Percentiles rank a stretch among this genome's conserved stretches.
Evolutionary conservation across 768 basidiomycete species (phyloP).

Genomic region (Obba rivulosa): DNA sequence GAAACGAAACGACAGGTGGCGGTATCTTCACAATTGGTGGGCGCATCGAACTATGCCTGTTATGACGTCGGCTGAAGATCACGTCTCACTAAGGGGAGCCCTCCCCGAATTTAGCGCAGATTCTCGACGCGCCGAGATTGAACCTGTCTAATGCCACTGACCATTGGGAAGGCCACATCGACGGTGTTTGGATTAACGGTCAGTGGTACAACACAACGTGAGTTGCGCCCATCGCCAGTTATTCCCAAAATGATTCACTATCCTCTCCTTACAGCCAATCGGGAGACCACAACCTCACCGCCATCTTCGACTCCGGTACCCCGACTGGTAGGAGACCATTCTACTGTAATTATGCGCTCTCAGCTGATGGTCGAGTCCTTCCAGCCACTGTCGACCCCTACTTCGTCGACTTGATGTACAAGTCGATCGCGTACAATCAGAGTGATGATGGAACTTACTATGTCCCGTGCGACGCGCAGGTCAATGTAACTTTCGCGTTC

Average conservation of each 20-base stretch:
- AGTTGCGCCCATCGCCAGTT: neutral
- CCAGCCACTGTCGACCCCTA: neutral
- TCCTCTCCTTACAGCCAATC: neutral
- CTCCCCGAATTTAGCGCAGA: neutral
- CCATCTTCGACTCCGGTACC: conserved; percentile 1
- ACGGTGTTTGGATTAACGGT: neutral
- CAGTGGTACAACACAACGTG: conserved; percentile 2
- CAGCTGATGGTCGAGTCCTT: neutral
- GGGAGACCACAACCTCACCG: neutral
- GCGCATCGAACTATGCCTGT: neutral
- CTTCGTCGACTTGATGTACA: conserved; percentile 6
- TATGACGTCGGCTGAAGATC: neutral
- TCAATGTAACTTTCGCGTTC: conserved; percentile 3
- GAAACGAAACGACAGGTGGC: neutral
- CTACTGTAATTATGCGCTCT: too few species aligned
- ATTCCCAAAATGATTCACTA: neutral
- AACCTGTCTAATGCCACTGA: neutral
- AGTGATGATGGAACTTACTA: neutral
- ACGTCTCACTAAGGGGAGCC: neutral
- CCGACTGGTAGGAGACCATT: neutral
- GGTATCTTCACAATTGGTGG: conserved; percentile 4
- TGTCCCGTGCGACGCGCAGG: conserved; percentile 3
- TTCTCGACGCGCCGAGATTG: neutral
- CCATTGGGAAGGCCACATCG: neutral
- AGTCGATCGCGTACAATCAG: neutral